Evolutionary conservation across 352 stramenopile species (phyloP), one percentile per base, ranked within the genome.

Genomic region (Globisporangium echinulatum): DNA sequence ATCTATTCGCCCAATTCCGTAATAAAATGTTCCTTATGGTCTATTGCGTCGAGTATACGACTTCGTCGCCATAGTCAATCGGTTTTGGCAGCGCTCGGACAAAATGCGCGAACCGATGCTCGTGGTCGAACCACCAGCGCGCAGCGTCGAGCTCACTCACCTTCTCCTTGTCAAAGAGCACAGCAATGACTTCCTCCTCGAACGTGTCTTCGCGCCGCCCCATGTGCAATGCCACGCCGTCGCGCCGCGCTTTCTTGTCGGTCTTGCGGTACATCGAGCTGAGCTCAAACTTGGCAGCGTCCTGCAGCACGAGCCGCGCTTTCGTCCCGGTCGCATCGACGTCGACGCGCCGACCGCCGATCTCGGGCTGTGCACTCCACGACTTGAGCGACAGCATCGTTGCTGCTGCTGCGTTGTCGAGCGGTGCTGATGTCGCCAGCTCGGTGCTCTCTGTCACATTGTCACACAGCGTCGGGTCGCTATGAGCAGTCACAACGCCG

Each of bases 231-330:
- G 84, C 80, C 14, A 94, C 68, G 42, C 84, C 84, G 43, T 94
- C 84, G 54, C 82, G 74, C 40, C 69, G 62, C n/a, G 84, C 84
- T 59, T 81, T 82, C 46, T 77, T 78, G 64, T 94, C 84, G 1
- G 80, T 94, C 65, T 92, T 92, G 55, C 84, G 80, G 74, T 94
- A 94, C 82, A 94, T 94, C 4, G 84, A 79, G 49, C 72, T 91
- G 43, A 94, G 65, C 56, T 88, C 84, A 55, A 94, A 92, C 54
- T 76, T 75, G 19, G 79, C 77, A 11, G 82, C 82, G 55, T 94
- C 84, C 57, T 91, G 84, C 14, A 94, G 43, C 11, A 75, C 60
- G 13, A 94, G 61, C 10, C 82, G 78, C n/a, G 84, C 80, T 58
- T 90, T 93, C 4, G 76, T 88, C 52, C 87, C 79, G 37, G 68